phyloP scores from a whole-genome alignment of 768 basidiomycete species.

The Tylopilus rubrobrunneus region DNA sequence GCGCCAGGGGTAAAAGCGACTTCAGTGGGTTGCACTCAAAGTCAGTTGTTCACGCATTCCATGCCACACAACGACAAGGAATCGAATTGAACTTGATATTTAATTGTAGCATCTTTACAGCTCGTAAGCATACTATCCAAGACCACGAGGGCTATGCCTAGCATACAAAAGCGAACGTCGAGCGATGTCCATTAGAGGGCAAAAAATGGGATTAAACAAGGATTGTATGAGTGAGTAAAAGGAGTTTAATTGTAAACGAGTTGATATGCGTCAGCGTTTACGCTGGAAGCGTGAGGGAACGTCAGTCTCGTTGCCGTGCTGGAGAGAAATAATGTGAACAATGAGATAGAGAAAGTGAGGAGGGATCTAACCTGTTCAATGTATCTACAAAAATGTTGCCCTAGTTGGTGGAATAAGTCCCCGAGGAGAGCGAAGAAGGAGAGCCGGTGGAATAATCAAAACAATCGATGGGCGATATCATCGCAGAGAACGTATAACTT shows the following conservation, averaged over 20 bases:
- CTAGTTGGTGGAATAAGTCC: slow-evolving; percentile 3
- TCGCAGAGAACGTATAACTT: background rate
- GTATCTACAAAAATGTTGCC: background rate
- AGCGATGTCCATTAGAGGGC: slow-evolving; percentile 10
- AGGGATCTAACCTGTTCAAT: slow-evolving; percentile 1
- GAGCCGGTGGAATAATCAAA: slow-evolving; percentile 9
- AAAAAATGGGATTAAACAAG: background rate
- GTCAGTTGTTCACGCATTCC: background rate
- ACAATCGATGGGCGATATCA: slow-evolving; percentile 21
- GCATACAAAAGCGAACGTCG: slow-evolving; percentile 4
- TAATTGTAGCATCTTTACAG: slow-evolving; percentile 1
- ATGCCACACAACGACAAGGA: background rate
- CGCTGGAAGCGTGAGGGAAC: slow-evolving; percentile 1
- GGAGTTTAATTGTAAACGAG: background rate
- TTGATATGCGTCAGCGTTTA: background rate
- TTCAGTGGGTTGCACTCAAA: background rate
- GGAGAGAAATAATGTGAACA: too few species aligned
- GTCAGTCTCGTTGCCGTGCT: background rate
- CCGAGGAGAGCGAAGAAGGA: slow-evolving; percentile 14
- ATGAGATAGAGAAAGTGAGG: background rate
- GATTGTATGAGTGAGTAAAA: background rate
- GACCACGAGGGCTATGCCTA: background rate
- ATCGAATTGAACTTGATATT: background rate
- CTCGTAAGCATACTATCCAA: slow-evolving; percentile 7
- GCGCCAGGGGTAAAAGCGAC: too few species aligned